Base-by-base conservation (phyloP, 2,329 filamentous ascomycete species). In the Coniochaeta sp. region DNA sequence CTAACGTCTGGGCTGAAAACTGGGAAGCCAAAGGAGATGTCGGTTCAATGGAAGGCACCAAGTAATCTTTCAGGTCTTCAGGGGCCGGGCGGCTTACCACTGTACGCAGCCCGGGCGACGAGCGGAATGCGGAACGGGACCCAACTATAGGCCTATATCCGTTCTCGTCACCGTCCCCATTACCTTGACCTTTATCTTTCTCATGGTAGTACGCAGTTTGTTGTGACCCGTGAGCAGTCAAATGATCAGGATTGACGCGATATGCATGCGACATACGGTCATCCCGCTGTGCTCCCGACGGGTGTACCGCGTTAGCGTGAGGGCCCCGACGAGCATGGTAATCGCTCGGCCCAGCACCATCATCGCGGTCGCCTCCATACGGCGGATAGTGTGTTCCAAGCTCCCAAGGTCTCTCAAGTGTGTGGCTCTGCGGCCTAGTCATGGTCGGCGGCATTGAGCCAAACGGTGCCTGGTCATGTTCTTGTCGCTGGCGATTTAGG, bases 41-140 rank as follows among this genome's bases (percentile, higher is more conserved):
- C 22, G 75, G 73, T 63, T 81, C 80, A 64, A 81, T 76, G 7
- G 79, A 82, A 9, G 67, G 77, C 16, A 81, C 72, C 62, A 79
- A 67, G 65, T 77, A 72, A 43, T 82, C 79, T 64, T 76, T 74
- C 31, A 70, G 69, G 56, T 71, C 69, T 52, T 66, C 62, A 38
- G 34, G 54, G n/a, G 61, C 64, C 58, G 66, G 67, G 56, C 65
- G 66, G 19, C 68, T 66, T 50, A 65, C 63, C 22, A 58, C 56
- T 28, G 56, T 43, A 14, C 64, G 61, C 52, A 64, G 60, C 57
- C 59, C 58, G 52, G 62, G 57, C 34, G 63, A 24, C n/a, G 58
- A 33, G 24, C 61, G 55, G 60, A 61, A 44, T 47, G 60, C 47
- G 47, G 59, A 9, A 31, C 44, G 64, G 17, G 61, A 58, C 65